Conservation (phyloP, 1,284 basidiomycete species). For the Ganoderma multipileum region DNA sequence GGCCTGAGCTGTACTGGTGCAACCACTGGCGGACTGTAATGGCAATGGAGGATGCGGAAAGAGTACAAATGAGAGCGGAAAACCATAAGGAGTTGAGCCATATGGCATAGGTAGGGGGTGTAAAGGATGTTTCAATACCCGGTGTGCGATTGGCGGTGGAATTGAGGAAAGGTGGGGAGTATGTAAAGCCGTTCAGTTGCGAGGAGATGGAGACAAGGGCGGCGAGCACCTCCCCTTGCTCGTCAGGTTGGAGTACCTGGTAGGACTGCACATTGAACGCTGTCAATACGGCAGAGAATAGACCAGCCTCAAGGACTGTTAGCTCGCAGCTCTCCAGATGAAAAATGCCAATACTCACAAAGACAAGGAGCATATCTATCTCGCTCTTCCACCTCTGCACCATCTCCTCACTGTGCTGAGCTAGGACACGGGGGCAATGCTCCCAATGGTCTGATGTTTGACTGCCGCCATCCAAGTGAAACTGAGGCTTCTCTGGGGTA, state of each 20-base stretch:
- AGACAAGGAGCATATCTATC: conserved; percentile 1
- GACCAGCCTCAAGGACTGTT: conserved; percentile 2
- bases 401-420: neutral
- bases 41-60: conserved; percentile 40
- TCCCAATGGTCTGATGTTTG: neutral
- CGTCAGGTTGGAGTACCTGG: conserved; percentile 15
- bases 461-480: neutral
- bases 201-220: conserved; percentile 13
- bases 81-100: conserved; percentile 73
- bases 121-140: conserved; percentile 6
- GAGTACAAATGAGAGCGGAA: conserved; percentile 69
- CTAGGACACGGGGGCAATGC: neutral
- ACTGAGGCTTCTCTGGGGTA: neutral
- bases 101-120: conserved; percentile 35
- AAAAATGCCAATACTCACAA: neutral
- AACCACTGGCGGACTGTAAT: conserved; percentile 32
- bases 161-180: conserved; percentile 11
- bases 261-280: conserved; percentile 22
- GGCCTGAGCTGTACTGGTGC: conserved; percentile 17
- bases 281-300: conserved; percentile 9
- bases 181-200: conserved; percentile 14
- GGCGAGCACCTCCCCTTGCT: conserved; percentile 4
- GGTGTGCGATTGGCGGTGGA: conserved; percentile 6
- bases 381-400: neutral
- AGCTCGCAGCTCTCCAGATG: neutral